Percentiles rank a stretch among this genome's conserved stretches.
Evolutionary conservation across 768 basidiomycete species (phyloP).

Genomic region (Brasilioporus rufonigricans): DNA sequence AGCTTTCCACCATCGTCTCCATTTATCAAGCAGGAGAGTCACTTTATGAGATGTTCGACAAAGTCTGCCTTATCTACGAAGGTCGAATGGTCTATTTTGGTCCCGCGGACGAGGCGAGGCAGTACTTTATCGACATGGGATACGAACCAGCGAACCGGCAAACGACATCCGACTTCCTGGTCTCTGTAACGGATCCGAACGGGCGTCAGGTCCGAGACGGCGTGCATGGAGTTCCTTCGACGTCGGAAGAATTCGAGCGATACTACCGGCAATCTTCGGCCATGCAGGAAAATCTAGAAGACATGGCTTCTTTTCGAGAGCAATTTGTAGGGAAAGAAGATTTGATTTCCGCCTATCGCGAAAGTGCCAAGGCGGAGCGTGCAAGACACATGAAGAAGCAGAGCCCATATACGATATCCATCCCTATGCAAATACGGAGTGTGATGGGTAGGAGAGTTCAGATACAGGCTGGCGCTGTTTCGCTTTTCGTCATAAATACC

Average conservation of each 20-base stretch:
- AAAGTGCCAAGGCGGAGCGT: constrained; percentile 53
- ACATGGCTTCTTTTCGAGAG: constrained; percentile 46
- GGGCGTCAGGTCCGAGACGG: constrained; percentile 49
- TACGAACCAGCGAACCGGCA: constrained; percentile 55
- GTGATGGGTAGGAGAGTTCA: constrained; percentile 47
- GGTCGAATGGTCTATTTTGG: constrained; percentile 63
- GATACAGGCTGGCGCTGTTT: constrained; percentile 41
- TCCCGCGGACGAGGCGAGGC: constrained; percentile 47
- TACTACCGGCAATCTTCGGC: constrained; percentile 43
- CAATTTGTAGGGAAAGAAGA: constrained; percentile 47
- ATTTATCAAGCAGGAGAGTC: constrained; percentile 84
- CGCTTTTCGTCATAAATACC: constrained; percentile 31
- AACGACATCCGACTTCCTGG: constrained; percentile 63
- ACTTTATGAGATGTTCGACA: constrained; percentile 65
- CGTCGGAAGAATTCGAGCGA: constrained; percentile 56
- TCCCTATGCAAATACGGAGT: constrained; percentile 45
- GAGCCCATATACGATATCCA: constrained; percentile 51
- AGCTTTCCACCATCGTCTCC: constrained; percentile 65
- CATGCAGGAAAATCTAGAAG: constrained; percentile 41
- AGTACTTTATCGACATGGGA: constrained; percentile 60
- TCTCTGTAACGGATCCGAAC: constrained; percentile 59
- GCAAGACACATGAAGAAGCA: constrained; percentile 43
- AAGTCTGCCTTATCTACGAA: constrained; percentile 62
- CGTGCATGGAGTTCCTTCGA: constrained; percentile 34
- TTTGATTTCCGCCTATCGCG: constrained; percentile 41